Evolutionary conservation across 495 filamentous ascomycete genomes (phyloP).

Genomic region (Penicillium steckii): DNA sequence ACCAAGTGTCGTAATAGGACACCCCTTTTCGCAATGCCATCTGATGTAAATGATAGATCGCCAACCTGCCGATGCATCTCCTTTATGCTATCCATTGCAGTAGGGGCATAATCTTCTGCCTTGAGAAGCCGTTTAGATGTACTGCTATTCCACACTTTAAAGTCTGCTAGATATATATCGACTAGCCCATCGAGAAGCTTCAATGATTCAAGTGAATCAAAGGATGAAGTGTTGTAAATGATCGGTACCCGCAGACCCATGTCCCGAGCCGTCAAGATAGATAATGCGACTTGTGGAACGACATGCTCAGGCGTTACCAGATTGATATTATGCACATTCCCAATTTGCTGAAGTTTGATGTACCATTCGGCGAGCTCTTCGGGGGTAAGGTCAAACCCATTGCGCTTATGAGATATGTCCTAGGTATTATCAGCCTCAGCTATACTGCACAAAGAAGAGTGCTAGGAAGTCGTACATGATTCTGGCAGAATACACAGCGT

Average conservation of each 20-base stretch:
- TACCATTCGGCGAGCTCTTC: constrained; percentile 76
- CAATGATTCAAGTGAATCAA: constrained; percentile 66
- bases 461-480: constrained; percentile 46
- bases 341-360: constrained; percentile 67
- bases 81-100: constrained; percentile 68
- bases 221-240: constrained; percentile 76
- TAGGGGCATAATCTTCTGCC: constrained; percentile 64
- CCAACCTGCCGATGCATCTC: constrained; percentile 76
- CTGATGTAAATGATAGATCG: constrained; percentile 70
- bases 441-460: background rate
- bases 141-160: constrained; percentile 67
- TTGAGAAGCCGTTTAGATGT: constrained; percentile 71
- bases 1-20: constrained; percentile 72
- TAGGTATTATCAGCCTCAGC: constrained; percentile 7
- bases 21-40: constrained; percentile 73
- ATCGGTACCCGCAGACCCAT: constrained; percentile 67
- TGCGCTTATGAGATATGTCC: constrained; percentile 72
- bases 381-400: constrained; percentile 72
- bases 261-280: constrained; percentile 64
- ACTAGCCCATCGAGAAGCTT: constrained; percentile 69
- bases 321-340: constrained; percentile 77
- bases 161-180: constrained; percentile 77
- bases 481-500: constrained; percentile 80
- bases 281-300: constrained; percentile 71
- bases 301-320: constrained; percentile 76